Base-by-base conservation (phyloP, 1,284 basidiomycete genomes). In the Ustilago hordei region DNA sequence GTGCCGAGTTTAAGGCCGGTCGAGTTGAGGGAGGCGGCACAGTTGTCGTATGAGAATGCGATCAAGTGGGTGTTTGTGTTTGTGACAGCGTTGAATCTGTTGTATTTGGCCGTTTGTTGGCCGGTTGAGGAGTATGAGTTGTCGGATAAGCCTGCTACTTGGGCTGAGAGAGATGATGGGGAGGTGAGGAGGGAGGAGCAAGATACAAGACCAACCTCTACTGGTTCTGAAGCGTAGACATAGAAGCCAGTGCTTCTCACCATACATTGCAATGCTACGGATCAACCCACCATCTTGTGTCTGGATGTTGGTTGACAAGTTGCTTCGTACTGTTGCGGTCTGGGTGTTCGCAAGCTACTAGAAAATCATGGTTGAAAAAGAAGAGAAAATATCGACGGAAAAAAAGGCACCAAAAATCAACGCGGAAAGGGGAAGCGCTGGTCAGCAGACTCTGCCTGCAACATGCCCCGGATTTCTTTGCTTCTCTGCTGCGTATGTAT, bases 21-120 rank as follows among this genome's bases (percentile, higher is more conserved):
- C 43, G 81, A 86, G 41, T 84, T 91, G 59, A 90, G 89, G 80
- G 87, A 89, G 74, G 91, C 91, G 45, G 96, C 95, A 0, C 89
- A 93, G 60, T 88, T 90, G 73, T 93, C 93, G 0, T 98, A 97
- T 87, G 91, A 91, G 56, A 90, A 91, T 79, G 93, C 93, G 55
- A 88, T 98, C 79, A 91, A 91, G 80, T 90, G 91, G 74, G 94
- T 96, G 60, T 98, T 97, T 88, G 90, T 93, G 69, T 91, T 91
- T 81, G 91, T 92, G 5, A 90, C 92, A 91, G 84, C 88, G 89
- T 67, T 92, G 41, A 92, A 92, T 0, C 81, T 93, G 23, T 15
- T 69, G 32, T 75, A 75, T 17, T 17, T 82, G 17, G 36, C 70
- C 1, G 61, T 69, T 15, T 69, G 75, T 55, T 74, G 66, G 66